Conservation (phyloP, 371 early-diverging fungal genomes). For the Mortierella sp. region DNA sequence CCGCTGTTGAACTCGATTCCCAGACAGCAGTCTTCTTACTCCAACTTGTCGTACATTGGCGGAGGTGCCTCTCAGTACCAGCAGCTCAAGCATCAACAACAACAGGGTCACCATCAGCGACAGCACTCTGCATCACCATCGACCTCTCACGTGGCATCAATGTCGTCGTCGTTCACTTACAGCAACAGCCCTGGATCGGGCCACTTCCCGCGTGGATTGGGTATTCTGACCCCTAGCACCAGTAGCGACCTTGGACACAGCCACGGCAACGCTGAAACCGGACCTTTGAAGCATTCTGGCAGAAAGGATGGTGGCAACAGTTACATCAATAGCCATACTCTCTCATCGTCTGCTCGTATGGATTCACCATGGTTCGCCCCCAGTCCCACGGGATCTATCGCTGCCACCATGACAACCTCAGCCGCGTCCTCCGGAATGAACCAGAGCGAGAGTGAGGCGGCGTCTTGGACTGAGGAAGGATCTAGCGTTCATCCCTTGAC, state of each 20-base stretch:
- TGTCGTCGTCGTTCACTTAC: neutral
- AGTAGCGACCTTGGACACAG: constrained; percentile 1
- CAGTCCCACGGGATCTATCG: neutral
- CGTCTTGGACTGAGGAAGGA: neutral
- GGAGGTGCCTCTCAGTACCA: constrained; percentile 1
- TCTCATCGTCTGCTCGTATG: neutral
- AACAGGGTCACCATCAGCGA: constrained; percentile 15
- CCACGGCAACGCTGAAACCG: neutral
- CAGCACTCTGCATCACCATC: constrained; percentile 23
- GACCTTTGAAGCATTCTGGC: neutral
- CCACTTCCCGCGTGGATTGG: constrained; percentile 17
- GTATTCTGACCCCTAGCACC: neutral
- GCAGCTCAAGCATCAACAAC: constrained; percentile 5
- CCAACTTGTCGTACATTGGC: neutral
- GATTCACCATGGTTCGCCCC: constrained; percentile 1
- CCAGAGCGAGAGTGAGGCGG: neutral
- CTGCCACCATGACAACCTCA: neutral
- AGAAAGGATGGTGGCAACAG: neutral
- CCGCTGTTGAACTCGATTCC: constrained; percentile 3
- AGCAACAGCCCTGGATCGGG: neutral
- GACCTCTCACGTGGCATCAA: neutral
- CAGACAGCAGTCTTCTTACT: neutral
- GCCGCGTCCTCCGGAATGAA: neutral
- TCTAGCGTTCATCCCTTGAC: constrained; percentile 6
- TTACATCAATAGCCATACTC: neutral